Conservation (phyloP, 768 basidiomycete species). For the Tricholoma hemisulphureum region DNA sequence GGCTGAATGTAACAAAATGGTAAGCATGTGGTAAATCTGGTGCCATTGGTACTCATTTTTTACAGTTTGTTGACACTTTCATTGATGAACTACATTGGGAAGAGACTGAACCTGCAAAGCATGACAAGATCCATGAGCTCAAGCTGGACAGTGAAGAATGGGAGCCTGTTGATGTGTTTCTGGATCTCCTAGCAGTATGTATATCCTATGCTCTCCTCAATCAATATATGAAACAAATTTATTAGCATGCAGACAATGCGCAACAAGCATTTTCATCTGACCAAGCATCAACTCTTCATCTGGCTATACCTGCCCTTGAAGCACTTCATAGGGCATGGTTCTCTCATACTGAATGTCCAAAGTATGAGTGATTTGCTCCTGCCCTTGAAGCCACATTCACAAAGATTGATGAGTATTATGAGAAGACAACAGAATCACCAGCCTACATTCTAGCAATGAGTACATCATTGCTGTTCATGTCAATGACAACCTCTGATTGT, state of each 20-base stretch:
- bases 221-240: not conserved
- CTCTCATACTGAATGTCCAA: slow-evolving; percentile 3
- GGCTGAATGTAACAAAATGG: not conserved
- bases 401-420: too few species aligned
- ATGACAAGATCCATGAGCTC: slow-evolving; percentile 18
- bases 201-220: slow-evolving; percentile 4
- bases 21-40: too few species aligned
- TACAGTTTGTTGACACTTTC: slow-evolving; percentile 24
- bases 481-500: too few species aligned
- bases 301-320: too few species aligned
- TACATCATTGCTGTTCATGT: too few species aligned
- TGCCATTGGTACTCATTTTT: not conserved
- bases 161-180: too few species aligned
- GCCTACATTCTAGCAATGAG: slow-evolving; percentile 27
- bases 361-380: slow-evolving; percentile 16
- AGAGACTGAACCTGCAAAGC: slow-evolving; percentile 23
- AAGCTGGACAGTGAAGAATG: too few species aligned
- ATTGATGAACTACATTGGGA: slow-evolving; percentile 20
- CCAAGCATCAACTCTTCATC: too few species aligned
- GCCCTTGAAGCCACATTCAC: slow-evolving; percentile 20
- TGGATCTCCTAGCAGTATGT: slow-evolving; percentile 18
- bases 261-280: slow-evolving; percentile 16
- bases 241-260: slow-evolving; percentile 5
- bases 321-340: slow-evolving; percentile 9
- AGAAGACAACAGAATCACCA: too few species aligned